phyloP scores from a whole-genome alignment of 805 yeast genomes.

The Lipomyces lipofer region DNA sequence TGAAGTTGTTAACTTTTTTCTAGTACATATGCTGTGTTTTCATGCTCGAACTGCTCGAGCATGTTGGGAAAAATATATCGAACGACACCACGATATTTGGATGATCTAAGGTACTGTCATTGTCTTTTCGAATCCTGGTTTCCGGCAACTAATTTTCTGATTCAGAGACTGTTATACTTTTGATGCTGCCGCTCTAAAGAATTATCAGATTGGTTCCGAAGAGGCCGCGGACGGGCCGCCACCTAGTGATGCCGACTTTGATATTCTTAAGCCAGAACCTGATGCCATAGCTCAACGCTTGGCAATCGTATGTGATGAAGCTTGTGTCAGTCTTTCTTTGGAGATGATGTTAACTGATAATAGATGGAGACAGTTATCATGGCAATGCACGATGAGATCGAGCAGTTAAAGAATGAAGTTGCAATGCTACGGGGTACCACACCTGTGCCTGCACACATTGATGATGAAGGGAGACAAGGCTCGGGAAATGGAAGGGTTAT shows the following conservation, averaged over 20 bases:
- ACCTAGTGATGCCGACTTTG: constrained; percentile 22
- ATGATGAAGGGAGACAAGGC: neutral
- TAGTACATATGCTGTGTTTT: constrained; percentile 31
- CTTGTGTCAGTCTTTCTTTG: neutral
- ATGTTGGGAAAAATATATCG: constrained; percentile 34
- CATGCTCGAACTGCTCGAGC: constrained; percentile 30
- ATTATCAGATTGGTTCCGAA: constrained; percentile 34
- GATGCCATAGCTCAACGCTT: constrained; percentile 27
- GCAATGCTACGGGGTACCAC: neutral
- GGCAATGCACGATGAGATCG: constrained; percentile 31
- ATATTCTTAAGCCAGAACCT: constrained; percentile 25
- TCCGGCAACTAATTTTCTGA: neutral
- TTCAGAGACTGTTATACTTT: constrained; percentile 32
- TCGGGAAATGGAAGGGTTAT: neutral
- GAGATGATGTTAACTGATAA: neutral
- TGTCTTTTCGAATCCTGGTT: neutral
- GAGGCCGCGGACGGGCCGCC: constrained; percentile 16
- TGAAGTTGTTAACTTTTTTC: too few relatives aligned
- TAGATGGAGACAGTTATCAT: constrained; percentile 32
- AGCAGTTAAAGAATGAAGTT: constrained; percentile 14
- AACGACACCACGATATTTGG: constrained; percentile 35
- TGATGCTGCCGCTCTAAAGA: constrained; percentile 26
- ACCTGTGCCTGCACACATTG: neutral
- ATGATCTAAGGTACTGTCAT: constrained; percentile 28
- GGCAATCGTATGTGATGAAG: constrained; percentile 28